Percentiles rank a stretch among this genome's conserved stretches.
Conservation (phyloP, 192 early-diverging fungal species). For the Rhizoclosmatium sp. region DNA sequence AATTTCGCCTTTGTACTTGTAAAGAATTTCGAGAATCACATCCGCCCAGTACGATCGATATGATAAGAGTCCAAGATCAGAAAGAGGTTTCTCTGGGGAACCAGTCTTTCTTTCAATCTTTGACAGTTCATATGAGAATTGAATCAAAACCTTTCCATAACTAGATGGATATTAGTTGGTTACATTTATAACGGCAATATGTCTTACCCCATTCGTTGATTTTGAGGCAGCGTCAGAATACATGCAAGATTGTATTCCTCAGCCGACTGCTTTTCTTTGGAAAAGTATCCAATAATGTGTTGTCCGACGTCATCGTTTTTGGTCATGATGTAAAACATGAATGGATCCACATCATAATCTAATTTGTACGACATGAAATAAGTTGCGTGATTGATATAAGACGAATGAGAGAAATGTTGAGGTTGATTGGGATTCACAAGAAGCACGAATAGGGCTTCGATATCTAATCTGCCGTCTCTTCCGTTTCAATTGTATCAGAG, state of each 20-base stretch:
- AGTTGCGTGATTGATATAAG: not conserved
- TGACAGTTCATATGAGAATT: constrained; percentile 97
- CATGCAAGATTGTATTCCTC: constrained; percentile 99
- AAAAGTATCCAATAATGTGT: constrained; percentile 97
- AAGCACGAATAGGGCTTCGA: too few relatives aligned
- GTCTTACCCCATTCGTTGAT: constrained; percentile 84
- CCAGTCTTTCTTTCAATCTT: constrained; percentile 93
- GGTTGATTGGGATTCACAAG: too few relatives aligned
- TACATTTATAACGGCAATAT: not conserved
- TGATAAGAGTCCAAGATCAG: constrained; percentile 92
- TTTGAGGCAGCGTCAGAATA: constrained; percentile 96
- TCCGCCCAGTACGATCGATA: constrained; percentile 98
- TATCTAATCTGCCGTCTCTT: too few relatives aligned
- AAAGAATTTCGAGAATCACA: constrained; percentile 78
- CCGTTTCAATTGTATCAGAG: not conserved
- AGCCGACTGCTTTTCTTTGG: constrained; percentile 96
- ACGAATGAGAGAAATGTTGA: not conserved
- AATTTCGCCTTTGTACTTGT: constrained; percentile 78
- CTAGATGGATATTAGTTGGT: not conserved
- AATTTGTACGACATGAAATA: not conserved
- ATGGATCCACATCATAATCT: constrained; percentile 97
- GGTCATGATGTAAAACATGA: constrained; percentile 97
- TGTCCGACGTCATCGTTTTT: constrained; percentile 83
- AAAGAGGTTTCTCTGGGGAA: constrained; percentile 97
- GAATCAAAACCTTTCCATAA: constrained; percentile 92